These are phyloP conservation scores for Venturia asperata DNA, from an alignment of 2,329 filamentous ascomycete species.

Conservation along the genomic window DNA sequence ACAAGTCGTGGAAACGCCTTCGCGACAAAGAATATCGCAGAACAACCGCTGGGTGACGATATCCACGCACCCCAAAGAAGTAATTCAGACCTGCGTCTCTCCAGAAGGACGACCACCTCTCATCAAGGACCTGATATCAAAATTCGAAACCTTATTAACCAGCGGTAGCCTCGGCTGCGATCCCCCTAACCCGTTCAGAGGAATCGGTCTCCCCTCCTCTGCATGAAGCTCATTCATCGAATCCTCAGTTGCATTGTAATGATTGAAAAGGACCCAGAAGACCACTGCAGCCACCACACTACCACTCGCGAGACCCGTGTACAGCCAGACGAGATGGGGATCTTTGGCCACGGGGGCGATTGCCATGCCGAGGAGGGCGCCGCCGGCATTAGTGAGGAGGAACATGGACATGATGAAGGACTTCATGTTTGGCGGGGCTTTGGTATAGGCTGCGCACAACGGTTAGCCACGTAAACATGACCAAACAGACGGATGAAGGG, in stretches of 20 bases:
- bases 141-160: neutral
- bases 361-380: conserved; percentile 54
- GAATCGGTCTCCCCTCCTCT: neutral
- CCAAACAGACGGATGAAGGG: too few species aligned
- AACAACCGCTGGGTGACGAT: too few species aligned
- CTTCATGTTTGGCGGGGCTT: conserved; percentile 42
- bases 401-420: conserved; percentile 49
- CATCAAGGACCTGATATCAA: conserved; percentile 13
- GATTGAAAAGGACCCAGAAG: conserved; percentile 47
- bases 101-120: neutral
- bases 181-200: neutral
- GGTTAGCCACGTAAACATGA: too few species aligned
- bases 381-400: conserved; percentile 53
- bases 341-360: conserved; percentile 55
- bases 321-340: conserved; percentile 62
- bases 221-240: conserved; percentile 18
- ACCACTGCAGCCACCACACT: conserved; percentile 44
- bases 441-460: conserved; percentile 37
- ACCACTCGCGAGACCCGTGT: conserved; percentile 48
- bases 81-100: neutral
- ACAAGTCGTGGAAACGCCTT: too few species aligned
- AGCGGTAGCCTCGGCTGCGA: neutral
- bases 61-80: too few species aligned
- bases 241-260: conserved; percentile 20
- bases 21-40: too few species aligned